Evolutionary conservation across 108 stramenopile genomes (phyloP), one percentile per base, ranked within the genome.

Genomic region (Cafeteria roenbergensis): DNA sequence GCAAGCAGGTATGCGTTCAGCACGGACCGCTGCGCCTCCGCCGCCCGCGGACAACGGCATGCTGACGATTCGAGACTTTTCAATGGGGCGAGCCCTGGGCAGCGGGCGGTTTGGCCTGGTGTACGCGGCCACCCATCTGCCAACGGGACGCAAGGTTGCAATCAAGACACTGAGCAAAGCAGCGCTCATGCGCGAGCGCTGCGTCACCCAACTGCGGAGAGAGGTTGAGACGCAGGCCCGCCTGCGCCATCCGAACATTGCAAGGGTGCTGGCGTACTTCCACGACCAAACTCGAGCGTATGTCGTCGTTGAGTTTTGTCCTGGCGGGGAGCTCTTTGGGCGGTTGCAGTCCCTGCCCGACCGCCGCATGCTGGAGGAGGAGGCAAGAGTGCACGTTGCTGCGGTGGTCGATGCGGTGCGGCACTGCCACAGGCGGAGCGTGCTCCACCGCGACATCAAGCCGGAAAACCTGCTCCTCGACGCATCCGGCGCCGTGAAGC

Each of bases 241-340:
- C 38, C 95, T 94, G 71, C 92, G 89, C 53, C 98, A 99, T 70
- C 98, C 98, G 32, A 95, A 99, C 75, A 97, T 99, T 70, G 95
- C 95, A 42, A 82, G 95, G 35, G 78, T 99, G 42, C n/a, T n/a
- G n/a, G n/a, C n/a, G n/a, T n/a, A n/a, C n/a, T n/a, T n/a, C n/a
- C n/a, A n/a, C n/a, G n/a, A n/a, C n/a, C n/a, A n/a, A n/a, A n/a
- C n/a, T n/a, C n/a, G n/a, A n/a, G n/a, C n/a, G n/a, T n/a, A n/a
- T n/a, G n/a, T n/a, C n/a, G n/a, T n/a, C n/a, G n/a, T n/a, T n/a
- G n/a, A n/a, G n/a, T n/a, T n/a, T n/a, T n/a, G n/a, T n/a, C n/a
- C n/a, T n/a, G n/a, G n/a, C n/a, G n/a, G n/a, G n/a, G n/a, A n/a
- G n/a, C n/a, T n/a, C n/a, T n/a, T n/a, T n/a, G n/a, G n/a, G n/a